These are phyloP conservation scores for Lentinula raphanica DNA, from an alignment of 768 basidiomycete genomes.

Conservation along the genomic window DNA sequence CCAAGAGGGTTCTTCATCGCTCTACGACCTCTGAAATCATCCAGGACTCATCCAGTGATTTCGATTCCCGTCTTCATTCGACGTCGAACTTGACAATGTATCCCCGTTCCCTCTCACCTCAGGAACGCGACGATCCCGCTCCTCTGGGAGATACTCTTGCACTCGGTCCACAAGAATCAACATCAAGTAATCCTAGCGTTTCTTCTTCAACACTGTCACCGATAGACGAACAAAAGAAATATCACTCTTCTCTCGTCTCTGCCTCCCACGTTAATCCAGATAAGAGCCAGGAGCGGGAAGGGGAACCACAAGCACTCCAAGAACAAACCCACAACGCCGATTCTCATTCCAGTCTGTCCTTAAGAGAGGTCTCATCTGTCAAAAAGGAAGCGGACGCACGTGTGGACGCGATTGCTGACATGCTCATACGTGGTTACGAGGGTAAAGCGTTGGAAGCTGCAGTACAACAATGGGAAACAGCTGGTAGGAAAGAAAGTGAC, in stretches of 20 bases:
- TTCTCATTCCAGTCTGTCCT: not conserved
- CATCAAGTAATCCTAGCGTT: not conserved
- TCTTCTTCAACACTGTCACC: not conserved
- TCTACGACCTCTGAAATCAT: not conserved
- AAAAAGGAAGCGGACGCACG: not conserved
- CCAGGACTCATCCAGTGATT: not conserved
- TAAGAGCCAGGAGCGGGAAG: not conserved
- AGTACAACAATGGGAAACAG: not conserved
- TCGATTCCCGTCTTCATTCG: not conserved
- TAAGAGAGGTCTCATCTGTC: not conserved
- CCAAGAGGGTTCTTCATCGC: not conserved
- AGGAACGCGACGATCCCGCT: too few species aligned
- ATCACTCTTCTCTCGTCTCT: not conserved
- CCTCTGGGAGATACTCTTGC: not conserved
- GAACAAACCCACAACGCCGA: not conserved
- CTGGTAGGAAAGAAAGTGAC: not conserved
- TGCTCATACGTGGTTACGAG: slow-evolving; percentile 1
- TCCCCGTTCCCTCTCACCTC: not conserved
- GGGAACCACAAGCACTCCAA: not conserved
- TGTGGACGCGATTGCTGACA: not conserved
- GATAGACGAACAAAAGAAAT: not conserved
- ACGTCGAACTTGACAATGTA: not conserved
- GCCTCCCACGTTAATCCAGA: not conserved
- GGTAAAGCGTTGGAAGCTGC: not conserved
- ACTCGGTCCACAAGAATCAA: not conserved